Base-by-base conservation (phyloP, 331 rosid species). In the Phaseolus coccineus region DNA sequence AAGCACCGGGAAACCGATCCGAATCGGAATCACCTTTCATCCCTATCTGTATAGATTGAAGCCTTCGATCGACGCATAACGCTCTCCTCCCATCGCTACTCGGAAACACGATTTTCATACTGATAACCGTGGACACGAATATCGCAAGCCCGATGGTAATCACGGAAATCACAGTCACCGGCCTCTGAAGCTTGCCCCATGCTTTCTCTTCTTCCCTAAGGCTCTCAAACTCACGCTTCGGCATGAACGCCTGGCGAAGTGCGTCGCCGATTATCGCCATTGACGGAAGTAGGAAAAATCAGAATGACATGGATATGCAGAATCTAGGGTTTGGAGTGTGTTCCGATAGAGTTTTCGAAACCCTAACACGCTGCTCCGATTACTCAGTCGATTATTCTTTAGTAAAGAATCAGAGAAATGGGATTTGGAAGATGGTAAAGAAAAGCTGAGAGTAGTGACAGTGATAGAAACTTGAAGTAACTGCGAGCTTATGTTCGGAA, bases 231-330 rank as follows among this genome's bases (percentile, higher is more conserved):
- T 93, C 97, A 74, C 83, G 96, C 87, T 90, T 93, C 39, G 90
- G 98, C 98, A 93, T 96, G 83, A 96, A 96, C 27, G 92, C 97
- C 85, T 93, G 97, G 58, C 96, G 97, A 79, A 96, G 97, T 77
- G 99, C 99, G 84, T 89, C 96, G 79, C 97, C 89, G 68, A 96
- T 89, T 19, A 91, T 84, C 80, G 84, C 92, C 99, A 95, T 95
- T 22, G 68, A 71, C 58, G 61, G 79, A 51, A 79, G 47, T 51
- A 39, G 58, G 14, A 58, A 52, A 44, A 44, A 44, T 83, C 76
- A 52, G 19, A 31, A 8, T 19, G 76, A 53, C 46, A 55, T 53
- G 42, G 22, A 55, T 25, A 40, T 37, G 3, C 0, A 33, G n/a
- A 48, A 62, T 77, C 73, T 74, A 56, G 81, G 83, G 72, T 69